These are phyloP conservation scores for Lasiodiplodia hormozganensis DNA, from an alignment of 2,329 filamentous ascomycete species.

Conservation along the genomic window DNA sequence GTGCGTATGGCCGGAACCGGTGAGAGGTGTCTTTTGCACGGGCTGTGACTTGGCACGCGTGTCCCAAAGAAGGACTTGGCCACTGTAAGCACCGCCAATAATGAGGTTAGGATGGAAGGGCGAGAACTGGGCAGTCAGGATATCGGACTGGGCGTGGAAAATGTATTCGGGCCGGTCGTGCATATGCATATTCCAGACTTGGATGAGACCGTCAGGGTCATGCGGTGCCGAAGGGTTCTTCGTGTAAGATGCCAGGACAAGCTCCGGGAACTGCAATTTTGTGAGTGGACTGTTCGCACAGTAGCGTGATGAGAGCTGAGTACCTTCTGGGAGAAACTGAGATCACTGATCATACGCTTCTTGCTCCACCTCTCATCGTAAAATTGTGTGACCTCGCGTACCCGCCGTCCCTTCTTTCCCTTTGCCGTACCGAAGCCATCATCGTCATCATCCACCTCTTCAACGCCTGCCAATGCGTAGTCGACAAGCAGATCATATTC, in stretches of 20 bases:
- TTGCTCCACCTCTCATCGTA: conserved; percentile 96
- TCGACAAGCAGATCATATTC: conserved; percentile 96
- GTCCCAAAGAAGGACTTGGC: conserved; percentile 96
- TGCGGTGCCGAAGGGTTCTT: conserved; percentile 96
- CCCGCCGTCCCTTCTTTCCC: conserved; percentile 73
- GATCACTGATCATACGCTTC: conserved; percentile 94
- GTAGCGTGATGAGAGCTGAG: conserved; percentile 9
- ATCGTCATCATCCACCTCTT: conserved; percentile 84
- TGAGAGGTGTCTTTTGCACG: conserved; percentile 94
- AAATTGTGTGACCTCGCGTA: conserved; percentile 91
- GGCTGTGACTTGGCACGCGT: conserved; percentile 83
- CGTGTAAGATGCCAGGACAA: conserved; percentile 92
- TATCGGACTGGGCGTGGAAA: conserved; percentile 95
- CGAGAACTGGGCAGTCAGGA: conserved; percentile 96
- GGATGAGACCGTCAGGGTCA: conserved; percentile 89
- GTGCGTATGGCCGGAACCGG: conserved; percentile 93
- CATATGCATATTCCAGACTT: conserved; percentile 96
- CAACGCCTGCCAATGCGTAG: conserved; percentile 79
- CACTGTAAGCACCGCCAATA: conserved; percentile 93
- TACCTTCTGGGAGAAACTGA: conserved; percentile 92
- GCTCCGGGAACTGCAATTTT: conserved; percentile 73
- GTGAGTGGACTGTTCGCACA: conserved; percentile 33
- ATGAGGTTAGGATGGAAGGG: conserved; percentile 97
- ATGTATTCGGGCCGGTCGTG: conserved; percentile 95
- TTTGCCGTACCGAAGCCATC: conserved; percentile 72